A percentile compares a stretch with the other conserved stretches of the same genome.
Conservation (phyloP, 306 rosid species). For the Coriaria nepalensis region DNA sequence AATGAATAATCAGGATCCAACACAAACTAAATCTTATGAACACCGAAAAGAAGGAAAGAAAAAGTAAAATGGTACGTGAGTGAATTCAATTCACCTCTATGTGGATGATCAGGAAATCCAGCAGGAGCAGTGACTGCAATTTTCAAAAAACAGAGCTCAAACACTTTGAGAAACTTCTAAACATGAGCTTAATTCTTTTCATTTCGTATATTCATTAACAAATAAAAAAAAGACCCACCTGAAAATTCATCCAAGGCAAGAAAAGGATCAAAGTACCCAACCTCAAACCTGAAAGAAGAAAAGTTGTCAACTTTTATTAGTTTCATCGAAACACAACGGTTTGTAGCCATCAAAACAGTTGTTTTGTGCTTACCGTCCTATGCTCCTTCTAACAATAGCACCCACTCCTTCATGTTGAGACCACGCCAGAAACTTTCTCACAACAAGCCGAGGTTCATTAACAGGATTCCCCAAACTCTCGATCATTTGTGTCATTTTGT, state of each 20-base stretch:
- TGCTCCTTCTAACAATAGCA: slow-evolving; percentile 94
- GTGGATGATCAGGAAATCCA: slow-evolving; percentile 99
- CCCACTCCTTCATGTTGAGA: slow-evolving; percentile 91
- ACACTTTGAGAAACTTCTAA: too few relatives aligned
- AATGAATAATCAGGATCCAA: slow-evolving; percentile 18
- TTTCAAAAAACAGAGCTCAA: slow-evolving; percentile 1
- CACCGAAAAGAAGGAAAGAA: neutral
- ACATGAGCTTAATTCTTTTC: too few relatives aligned
- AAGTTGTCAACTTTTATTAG: neutral
- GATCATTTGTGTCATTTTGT: too few relatives aligned
- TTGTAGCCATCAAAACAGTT: neutral
- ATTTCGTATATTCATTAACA: slow-evolving; percentile 9
- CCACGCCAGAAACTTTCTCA: slow-evolving; percentile 72
- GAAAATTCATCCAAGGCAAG: slow-evolving; percentile 92
- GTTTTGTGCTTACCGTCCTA: slow-evolving; percentile 47
- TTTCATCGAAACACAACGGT: neutral
- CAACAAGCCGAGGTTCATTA: slow-evolving; percentile 50
- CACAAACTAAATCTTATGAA: neutral
- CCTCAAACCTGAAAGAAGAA: slow-evolving; percentile 59
- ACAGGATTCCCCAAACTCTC: neutral
- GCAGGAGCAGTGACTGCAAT: slow-evolving; percentile 83
- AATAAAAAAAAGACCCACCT: slow-evolving; percentile 35
- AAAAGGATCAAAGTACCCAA: slow-evolving; percentile 86
- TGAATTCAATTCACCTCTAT: slow-evolving; percentile 48
- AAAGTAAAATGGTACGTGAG: neutral